Percentiles rank a stretch among this genome's conserved stretches.
These are phyloP conservation scores for Monilinia laxa DNA, from an alignment of 2,329 filamentous ascomycete species.

Conservation along the genomic window DNA sequence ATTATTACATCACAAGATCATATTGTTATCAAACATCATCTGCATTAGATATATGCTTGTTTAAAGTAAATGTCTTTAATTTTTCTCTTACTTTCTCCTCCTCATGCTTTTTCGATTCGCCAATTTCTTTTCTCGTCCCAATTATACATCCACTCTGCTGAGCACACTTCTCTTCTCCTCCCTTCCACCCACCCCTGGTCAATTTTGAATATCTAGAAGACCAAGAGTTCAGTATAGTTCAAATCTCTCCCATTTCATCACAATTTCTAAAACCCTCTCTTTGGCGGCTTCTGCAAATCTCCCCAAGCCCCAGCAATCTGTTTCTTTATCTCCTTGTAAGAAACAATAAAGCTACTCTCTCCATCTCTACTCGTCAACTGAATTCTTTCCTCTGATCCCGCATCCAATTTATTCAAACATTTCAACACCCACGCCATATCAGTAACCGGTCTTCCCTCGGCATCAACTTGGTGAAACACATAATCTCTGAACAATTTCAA, in stretches of 20 bases:
- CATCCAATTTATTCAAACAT: constrained; percentile 89
- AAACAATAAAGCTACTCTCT: constrained; percentile 83
- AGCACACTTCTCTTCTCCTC: neutral
- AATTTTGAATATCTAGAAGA: neutral
- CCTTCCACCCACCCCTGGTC: neutral
- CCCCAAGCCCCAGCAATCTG: constrained; percentile 57
- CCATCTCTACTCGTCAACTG: constrained; percentile 86
- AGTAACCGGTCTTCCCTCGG: constrained; percentile 76
- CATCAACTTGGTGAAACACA: constrained; percentile 93
- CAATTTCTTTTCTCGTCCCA: neutral
- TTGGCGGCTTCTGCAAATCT: constrained; percentile 46
- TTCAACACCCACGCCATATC: constrained; percentile 85
- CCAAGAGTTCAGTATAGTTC: neutral
- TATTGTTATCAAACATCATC: neutral
- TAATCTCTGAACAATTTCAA: constrained; percentile 96
- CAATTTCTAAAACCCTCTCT: constrained; percentile 16
- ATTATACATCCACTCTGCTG: neutral
- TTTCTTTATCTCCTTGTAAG: constrained; percentile 83
- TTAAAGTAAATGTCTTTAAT: constrained; percentile 6
- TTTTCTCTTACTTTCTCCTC: constrained; percentile 16
- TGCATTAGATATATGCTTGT: neutral
- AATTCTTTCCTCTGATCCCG: constrained; percentile 82
- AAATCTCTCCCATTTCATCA: neutral
- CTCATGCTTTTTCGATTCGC: constrained; percentile 1
- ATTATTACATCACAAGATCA: too few relatives aligned